Percentiles rank a stretch among this genome's conserved stretches.
These are phyloP conservation scores for Yamadazyma philogaea DNA, from an alignment of 805 yeast species.

Conservation along the genomic window DNA sequence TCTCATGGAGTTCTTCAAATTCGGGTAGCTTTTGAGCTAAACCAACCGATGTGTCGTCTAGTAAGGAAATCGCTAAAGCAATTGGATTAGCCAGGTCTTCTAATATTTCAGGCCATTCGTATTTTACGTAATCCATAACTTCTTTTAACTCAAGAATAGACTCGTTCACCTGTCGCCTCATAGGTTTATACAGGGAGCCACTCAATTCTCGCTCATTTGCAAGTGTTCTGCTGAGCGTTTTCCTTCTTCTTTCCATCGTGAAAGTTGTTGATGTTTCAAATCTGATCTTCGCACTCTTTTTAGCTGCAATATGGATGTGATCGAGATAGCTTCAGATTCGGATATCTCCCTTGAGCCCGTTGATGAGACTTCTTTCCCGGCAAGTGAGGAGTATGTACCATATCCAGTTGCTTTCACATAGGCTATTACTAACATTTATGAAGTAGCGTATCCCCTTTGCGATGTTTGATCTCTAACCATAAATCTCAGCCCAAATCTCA, in stretches of 20 bases:
- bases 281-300: neutral
- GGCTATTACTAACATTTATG: constrained; percentile 1
- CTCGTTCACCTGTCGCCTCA: constrained; percentile 16
- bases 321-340: constrained; percentile 2
- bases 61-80: constrained; percentile 75
- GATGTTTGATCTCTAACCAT: neutral
- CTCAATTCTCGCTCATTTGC: constrained; percentile 3
- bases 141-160: constrained; percentile 36
- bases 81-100: constrained; percentile 41
- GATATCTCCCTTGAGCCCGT: neutral
- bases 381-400: neutral
- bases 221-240: constrained; percentile 6
- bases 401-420: neutral
- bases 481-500: neutral
- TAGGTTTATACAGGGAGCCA: neutral
- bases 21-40: constrained; percentile 69
- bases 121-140: constrained; percentile 32
- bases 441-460: constrained; percentile 3
- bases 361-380: neutral
- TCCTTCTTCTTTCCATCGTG: constrained; percentile 8
- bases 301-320: constrained; percentile 1
- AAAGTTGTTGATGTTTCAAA: constrained; percentile 7
- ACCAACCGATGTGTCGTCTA: constrained; percentile 91
- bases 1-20: constrained; percentile 57
- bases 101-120: constrained; percentile 44